Conservation (phyloP, 2,329 filamentous ascomycete genomes). For the Cladosporium halotolerans region DNA sequence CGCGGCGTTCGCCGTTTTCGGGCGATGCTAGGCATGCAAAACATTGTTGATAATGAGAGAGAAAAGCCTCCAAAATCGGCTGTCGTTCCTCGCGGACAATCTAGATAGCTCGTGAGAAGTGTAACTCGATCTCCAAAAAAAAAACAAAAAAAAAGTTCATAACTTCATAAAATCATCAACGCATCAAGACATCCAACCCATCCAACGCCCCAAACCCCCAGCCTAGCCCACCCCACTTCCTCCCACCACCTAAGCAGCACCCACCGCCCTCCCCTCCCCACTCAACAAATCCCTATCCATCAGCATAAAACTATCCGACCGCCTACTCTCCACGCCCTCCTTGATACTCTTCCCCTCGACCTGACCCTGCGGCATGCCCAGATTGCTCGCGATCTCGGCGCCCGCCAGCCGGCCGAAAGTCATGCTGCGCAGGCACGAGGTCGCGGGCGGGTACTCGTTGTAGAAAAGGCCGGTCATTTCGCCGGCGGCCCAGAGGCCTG, state of each 20-base stretch:
- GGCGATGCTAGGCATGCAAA: too few relatives aligned
- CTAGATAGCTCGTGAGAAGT: too few relatives aligned
- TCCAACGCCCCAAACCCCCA: too few relatives aligned
- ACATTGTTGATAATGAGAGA: too few relatives aligned
- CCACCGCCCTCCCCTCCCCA: not conserved
- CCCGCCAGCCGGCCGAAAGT: slow-evolving; percentile 31
- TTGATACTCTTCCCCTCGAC: slow-evolving; percentile 8
- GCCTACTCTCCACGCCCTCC: slow-evolving; percentile 1
- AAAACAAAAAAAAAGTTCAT: too few relatives aligned
- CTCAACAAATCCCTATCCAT: slow-evolving; percentile 9
- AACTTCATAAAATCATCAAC: too few relatives aligned
- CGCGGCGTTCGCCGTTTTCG: too few relatives aligned
- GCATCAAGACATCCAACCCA: too few relatives aligned
- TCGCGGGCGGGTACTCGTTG: slow-evolving; percentile 33
- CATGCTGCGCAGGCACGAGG: slow-evolving; percentile 28
- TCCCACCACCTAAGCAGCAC: not conserved
- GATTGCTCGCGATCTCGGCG: slow-evolving; percentile 24
- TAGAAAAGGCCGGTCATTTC: slow-evolving; percentile 32
- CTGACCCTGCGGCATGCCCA: slow-evolving; percentile 12
- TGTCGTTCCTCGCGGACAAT: too few relatives aligned
- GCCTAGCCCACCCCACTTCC: too few relatives aligned
- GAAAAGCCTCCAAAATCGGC: too few relatives aligned
- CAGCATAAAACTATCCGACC: slow-evolving; percentile 7
- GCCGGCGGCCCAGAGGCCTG: slow-evolving; percentile 31
- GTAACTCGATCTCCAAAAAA: too few relatives aligned